Percentiles rank a stretch among this genome's conserved stretches.
Evolutionary conservation across 768 basidiomycete genomes (phyloP).

Genomic region (Boletus bicolor): DNA sequence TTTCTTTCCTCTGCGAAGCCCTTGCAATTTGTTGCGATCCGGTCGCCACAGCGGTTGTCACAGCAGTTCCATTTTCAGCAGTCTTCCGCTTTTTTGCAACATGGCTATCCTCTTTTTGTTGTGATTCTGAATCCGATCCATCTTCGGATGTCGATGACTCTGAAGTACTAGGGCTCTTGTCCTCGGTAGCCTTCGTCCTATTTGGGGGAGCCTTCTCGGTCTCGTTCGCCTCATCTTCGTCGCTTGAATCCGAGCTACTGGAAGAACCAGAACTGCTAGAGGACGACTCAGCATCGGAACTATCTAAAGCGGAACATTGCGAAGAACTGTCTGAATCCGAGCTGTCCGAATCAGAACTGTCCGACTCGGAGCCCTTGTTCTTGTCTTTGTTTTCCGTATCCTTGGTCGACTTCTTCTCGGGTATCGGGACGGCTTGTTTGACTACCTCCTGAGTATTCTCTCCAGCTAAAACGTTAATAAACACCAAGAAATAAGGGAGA

Average conservation of each 20-base stretch:
- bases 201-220: slow-evolving; percentile 1
- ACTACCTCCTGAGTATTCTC: slow-evolving; percentile 2
- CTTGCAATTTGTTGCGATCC: background rate
- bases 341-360: slow-evolving; percentile 14
- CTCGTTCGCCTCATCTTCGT: slow-evolving; percentile 7
- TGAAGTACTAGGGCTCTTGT: slow-evolving; percentile 4
- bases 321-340: slow-evolving; percentile 19
- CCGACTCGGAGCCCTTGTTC: slow-evolving; percentile 4
- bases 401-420: slow-evolving; percentile 5
- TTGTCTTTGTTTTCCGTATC: background rate
- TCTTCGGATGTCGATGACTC: slow-evolving; percentile 28
- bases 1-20: slow-evolving; percentile 12
- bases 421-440: background rate
- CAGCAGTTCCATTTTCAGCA: slow-evolving; percentile 47
- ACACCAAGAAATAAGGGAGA: background rate
- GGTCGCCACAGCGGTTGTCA: slow-evolving; percentile 41
- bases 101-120: slow-evolving; percentile 16
- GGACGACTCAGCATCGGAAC: slow-evolving; percentile 18
- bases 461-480: slow-evolving; percentile 8
- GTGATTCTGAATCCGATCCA: background rate
- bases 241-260: slow-evolving; percentile 14
- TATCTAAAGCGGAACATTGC: slow-evolving; percentile 7
- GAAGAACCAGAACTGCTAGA: slow-evolving; percentile 11
- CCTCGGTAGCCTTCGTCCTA: background rate
- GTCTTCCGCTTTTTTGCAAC: slow-evolving; percentile 62